Evolutionary conservation across 371 early-diverging fungal species (phyloP).

Genomic region (Synchytrium microbalum): DNA sequence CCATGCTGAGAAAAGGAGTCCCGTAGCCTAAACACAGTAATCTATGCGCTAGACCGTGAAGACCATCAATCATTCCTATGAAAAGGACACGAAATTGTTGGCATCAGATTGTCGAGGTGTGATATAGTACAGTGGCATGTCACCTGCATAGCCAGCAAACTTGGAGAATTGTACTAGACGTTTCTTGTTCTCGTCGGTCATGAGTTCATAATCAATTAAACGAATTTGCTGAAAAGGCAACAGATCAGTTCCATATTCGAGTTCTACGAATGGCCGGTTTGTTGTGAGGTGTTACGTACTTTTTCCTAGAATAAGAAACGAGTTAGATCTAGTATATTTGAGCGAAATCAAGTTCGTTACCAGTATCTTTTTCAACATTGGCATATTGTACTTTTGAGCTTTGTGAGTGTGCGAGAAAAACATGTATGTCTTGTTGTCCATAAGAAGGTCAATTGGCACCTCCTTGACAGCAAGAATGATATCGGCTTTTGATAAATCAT

Average conservation of each 20-base stretch:
- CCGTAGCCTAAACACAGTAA: constrained; percentile 85
- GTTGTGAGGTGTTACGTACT: too few species aligned
- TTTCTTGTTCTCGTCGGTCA: constrained; percentile 67
- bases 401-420: constrained; percentile 98
- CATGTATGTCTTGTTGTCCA: constrained; percentile 83
- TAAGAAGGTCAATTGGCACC: constrained; percentile 72
- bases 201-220: constrained; percentile 91
- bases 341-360: constrained; percentile 43
- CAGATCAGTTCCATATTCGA: neutral
- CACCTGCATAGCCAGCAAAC: constrained; percentile 93
- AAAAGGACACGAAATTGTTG: neutral
- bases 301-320: too few species aligned
- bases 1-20: constrained; percentile 85
- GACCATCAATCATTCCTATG: constrained; percentile 75
- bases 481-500: constrained; percentile 83
- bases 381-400: constrained; percentile 89
- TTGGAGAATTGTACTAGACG: constrained; percentile 87
- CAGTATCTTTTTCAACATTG: constrained; percentile 73
- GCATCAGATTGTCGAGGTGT: constrained; percentile 15
- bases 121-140: neutral
- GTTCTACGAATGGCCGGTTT: too few species aligned
- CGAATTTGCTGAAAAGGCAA: constrained; percentile 57
- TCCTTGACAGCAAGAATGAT: constrained; percentile 95
- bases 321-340: neutral
- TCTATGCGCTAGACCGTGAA: constrained; percentile 88